Conservation (phyloP, 257 asterid species). For the Nicotiana knightiana region DNA sequence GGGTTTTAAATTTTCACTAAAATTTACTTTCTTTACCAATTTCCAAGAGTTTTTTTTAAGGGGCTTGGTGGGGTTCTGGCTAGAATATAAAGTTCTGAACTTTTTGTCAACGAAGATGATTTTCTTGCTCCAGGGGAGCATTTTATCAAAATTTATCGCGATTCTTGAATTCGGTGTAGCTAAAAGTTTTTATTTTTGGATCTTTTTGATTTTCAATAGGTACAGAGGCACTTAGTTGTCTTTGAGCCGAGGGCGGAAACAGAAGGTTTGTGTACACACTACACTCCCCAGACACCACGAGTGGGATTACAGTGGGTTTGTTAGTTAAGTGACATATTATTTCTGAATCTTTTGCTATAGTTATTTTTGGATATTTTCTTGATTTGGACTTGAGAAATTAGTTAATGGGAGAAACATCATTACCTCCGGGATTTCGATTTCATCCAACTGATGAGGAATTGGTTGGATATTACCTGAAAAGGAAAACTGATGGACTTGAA, state of each 20-base stretch:
- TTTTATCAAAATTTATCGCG: slow-evolving; percentile 26
- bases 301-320: too few relatives aligned
- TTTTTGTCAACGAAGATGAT: slow-evolving; percentile 24
- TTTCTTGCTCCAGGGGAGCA: slow-evolving; percentile 24
- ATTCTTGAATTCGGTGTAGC: slow-evolving; percentile 22
- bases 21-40: background rate
- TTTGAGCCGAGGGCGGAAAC: too few relatives aligned
- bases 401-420: slow-evolving; percentile 34
- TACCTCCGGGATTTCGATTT: slow-evolving; percentile 49
- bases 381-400: background rate
- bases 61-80: background rate
- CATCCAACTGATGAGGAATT: slow-evolving; percentile 48
- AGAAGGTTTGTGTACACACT: too few relatives aligned
- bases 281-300: too few relatives aligned
- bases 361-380: slow-evolving; percentile 1
- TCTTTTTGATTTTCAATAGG: slow-evolving; percentile 37
- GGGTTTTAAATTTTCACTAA: background rate
- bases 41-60: background rate
- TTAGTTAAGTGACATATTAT: background rate
- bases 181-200: slow-evolving; percentile 43
- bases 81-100: background rate
- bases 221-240: slow-evolving; percentile 24
- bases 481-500: slow-evolving; percentile 46
- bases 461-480: slow-evolving; percentile 40
- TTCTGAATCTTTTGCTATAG: background rate